Percentiles rank a stretch among this genome's conserved stretches.
These are phyloP conservation scores for Diaporthe sp. DNA, from an alignment of 2,329 filamentous ascomycete species.

Conservation along the genomic window DNA sequence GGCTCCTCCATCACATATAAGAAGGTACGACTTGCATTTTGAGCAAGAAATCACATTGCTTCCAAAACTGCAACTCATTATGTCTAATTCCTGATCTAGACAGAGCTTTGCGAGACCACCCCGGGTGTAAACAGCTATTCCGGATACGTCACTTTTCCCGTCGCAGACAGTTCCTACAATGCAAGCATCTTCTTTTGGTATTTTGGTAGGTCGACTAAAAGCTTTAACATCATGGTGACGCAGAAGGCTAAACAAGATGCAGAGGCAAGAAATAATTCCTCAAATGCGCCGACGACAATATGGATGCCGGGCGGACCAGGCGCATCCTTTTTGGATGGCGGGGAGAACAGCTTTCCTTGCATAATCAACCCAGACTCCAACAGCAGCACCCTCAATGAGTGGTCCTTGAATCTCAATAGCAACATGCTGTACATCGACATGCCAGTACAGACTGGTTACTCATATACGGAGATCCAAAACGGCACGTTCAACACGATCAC, in stretches of 20 bases:
- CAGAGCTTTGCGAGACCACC: conserved; percentile 65
- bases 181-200: conserved; percentile 75
- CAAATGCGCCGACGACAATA: conserved; percentile 66
- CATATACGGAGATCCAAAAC: conserved; percentile 41
- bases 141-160: conserved; percentile 65
- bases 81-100: conserved; percentile 16
- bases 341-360: conserved; percentile 61
- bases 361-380: conserved; percentile 61
- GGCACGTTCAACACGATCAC: conserved; percentile 38
- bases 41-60: background rate
- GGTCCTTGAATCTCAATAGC: conserved; percentile 71
- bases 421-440: conserved; percentile 80
- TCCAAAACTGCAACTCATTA: too few species aligned
- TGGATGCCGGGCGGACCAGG: conserved; percentile 74
- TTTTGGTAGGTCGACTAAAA: conserved; percentile 32
- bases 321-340: conserved; percentile 64
- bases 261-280: conserved; percentile 62
- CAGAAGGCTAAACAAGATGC: background rate
- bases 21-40: background rate
- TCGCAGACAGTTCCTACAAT: conserved; percentile 52
- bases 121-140: conserved; percentile 64
- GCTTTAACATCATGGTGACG: background rate
- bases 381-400: conserved; percentile 63
- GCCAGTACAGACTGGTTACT: conserved; percentile 53
- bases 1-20: conserved; percentile 31